Evolutionary conservation across 2,329 filamentous ascomycete genomes (phyloP), one percentile per base, ranked within the genome.

Genomic region (Colletotrichum limetticola): DNA sequence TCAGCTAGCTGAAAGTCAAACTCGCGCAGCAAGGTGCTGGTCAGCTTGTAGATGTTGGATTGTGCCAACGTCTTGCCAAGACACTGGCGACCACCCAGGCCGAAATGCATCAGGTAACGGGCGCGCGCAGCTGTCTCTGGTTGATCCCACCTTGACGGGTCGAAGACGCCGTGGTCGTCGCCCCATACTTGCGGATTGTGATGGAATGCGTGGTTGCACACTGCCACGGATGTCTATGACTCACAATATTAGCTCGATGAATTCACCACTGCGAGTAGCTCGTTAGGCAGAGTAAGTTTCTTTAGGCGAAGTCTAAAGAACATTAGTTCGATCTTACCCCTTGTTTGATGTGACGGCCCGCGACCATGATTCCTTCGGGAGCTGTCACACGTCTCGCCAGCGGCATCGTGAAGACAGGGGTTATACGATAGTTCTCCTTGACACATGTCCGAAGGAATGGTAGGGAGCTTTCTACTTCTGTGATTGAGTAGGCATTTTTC

Each of bases 371-470:
- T 0, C 68, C 68, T 57, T 71, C 63, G 4, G 68, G 57, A 19
- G 63, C 63, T 7, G 63, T 67, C 24, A 67, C 63, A 6, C 68
- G 68, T 16, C 68, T 60, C 12, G 68, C 30, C 26, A 71, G 12
- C 9, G 68, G 68, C 68, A 71, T 71, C 2, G 68, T 71, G 28
- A 71, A 71, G 4, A 71, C 63, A 1, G 68, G 68, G 1, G 56
- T 61, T 8, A 49, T 32, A 1, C 68, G 63, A n/a, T 67, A 71
- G 57, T 71, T 67, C 49, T 71, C 68, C n/a, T 49, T 67, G 8
- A 71, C 63, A 22, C 68, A 71, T 1, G 63, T 11, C 8, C 68
- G 46, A 1, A 71, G 35, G 6, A 42, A 71, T 2, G 63, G 56
- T 12, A 67, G 5, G 3, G 63, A 61, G n/a, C 28, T 67, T 28